Base-by-base conservation (phyloP, 306 rosid genomes). In the Heteromeles arbutifolia region DNA sequence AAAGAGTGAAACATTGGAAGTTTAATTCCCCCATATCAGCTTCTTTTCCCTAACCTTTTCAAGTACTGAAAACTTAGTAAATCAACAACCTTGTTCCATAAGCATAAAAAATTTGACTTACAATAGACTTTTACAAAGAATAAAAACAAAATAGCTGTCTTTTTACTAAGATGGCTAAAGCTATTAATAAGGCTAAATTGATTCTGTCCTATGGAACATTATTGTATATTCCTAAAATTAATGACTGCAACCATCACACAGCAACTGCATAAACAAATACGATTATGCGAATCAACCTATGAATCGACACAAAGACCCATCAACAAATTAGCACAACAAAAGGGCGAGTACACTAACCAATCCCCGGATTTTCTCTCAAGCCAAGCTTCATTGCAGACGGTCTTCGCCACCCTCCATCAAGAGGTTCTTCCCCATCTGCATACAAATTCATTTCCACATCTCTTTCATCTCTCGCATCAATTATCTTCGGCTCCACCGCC, bases 361-460 rank as follows among this genome's bases (percentile, higher is more conserved):
- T 58, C 70, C 93, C 85, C 45, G 92, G 97, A 82, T 89, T 87
- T 50, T 89, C 93, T 50, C 88, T 84, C 43, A 87, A 85, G 32
- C 98, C 92, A 62, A 86, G 81, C 80, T 88, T 93, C 86, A 93
- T 83, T 56, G 69, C 81, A 18, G 89, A 76, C 2, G 81, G 79
- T 70, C 82, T 73, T 8, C 65, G 78, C 88, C 92, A 86, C 74
- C 70, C 91, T 82, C 84, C 85, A 73, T 41, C 50, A 77, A 54
- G 75, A 74, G 57, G 79, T 62, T 82, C 93, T 74, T 83, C 95
- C 21, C 79, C 86, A 13, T 65, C 87, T 11, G 72, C 57, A 77
- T 74, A 70, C 62, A 77, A 19, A 73, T 84, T 75, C 48, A 85
- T 83, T 78, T 82, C 86, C 59, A 76, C 84, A 74, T 84, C 91